A percentile compares a stretch with the other conserved stretches of the same genome.
These are phyloP conservation scores for Clonostachys sp. DNA, from an alignment of 2,329 filamentous ascomycete species.

Conservation along the genomic window DNA sequence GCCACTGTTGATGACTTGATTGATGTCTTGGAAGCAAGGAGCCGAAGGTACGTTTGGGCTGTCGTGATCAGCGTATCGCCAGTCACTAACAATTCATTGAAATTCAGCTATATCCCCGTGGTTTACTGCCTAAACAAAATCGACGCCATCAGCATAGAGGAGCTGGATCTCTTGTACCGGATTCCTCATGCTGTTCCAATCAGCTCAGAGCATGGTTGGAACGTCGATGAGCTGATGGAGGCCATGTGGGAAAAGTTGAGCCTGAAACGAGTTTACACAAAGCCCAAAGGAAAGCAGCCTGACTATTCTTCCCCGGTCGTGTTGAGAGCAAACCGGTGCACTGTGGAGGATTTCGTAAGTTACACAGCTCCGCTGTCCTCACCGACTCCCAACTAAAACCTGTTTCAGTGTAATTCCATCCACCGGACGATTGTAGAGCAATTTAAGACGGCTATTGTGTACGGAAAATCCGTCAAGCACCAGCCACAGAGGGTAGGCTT, in stretches of 20 bases:
- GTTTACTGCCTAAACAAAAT: constrained; percentile 99
- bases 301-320: constrained; percentile 93
- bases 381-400: constrained; percentile 27
- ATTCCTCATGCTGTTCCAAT: constrained; percentile 97
- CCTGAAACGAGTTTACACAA: constrained; percentile 90
- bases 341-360: constrained; percentile 95
- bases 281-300: constrained; percentile 91
- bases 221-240: constrained; percentile 93
- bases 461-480: constrained; percentile 97
- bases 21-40: constrained; percentile 90
- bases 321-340: constrained; percentile 74
- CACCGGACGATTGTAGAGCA: constrained; percentile 94
- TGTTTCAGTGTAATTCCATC: constrained; percentile 82
- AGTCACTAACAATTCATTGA: neutral
- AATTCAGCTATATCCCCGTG: constrained; percentile 88
- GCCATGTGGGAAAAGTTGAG: constrained; percentile 98
- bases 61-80: neutral
- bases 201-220: constrained; percentile 97
- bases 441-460: constrained; percentile 93
- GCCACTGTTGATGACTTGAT: constrained; percentile 97
- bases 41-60: constrained; percentile 43
- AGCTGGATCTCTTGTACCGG: constrained; percentile 90
- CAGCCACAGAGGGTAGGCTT: constrained; percentile 95
- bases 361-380: constrained; percentile 2
- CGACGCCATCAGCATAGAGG: constrained; percentile 95